Evolutionary conservation across 495 filamentous ascomycete species (phyloP).

Genomic region (Hypoxylon intermedium): DNA sequence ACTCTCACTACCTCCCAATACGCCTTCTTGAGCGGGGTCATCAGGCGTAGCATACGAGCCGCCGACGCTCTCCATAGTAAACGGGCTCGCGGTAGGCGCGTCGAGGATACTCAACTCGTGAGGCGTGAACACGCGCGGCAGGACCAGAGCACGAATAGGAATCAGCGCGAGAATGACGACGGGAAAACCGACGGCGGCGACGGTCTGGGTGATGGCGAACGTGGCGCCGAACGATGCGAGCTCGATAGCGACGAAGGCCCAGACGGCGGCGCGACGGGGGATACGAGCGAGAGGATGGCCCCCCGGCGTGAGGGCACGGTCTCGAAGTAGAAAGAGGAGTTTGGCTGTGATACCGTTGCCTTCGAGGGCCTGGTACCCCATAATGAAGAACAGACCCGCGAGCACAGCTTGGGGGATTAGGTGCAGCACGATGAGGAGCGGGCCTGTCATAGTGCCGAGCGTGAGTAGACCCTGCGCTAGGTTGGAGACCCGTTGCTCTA

Average conservation of each 20-base stretch:
- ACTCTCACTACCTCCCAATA: background rate
- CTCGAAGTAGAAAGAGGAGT: conserved; percentile 74
- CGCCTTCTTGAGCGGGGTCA: conserved; percentile 10
- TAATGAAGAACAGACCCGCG: conserved; percentile 92
- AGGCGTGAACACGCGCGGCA: conserved; percentile 72
- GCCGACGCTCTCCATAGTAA: conserved; percentile 85
- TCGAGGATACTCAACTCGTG: conserved; percentile 78
- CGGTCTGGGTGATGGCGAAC: conserved; percentile 95
- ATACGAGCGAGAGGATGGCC: conserved; percentile 71
- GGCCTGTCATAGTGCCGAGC: conserved; percentile 86
- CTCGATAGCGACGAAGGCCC: conserved; percentile 79
- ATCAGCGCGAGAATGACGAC: conserved; percentile 83
- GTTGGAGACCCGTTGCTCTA: conserved; percentile 91
- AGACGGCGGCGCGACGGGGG: conserved; percentile 67
- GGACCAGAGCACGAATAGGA: conserved; percentile 74
- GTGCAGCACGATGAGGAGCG: conserved; percentile 80
- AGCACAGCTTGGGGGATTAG: conserved; percentile 88
- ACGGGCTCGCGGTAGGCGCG: conserved; percentile 79
- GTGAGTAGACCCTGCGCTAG: conserved; percentile 82
- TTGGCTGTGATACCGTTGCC: conserved; percentile 86
- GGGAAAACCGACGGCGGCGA: conserved; percentile 93
- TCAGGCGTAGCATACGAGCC: conserved; percentile 63
- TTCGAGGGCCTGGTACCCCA: conserved; percentile 84
- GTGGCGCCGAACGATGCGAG: conserved; percentile 81
- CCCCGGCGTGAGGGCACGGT: conserved; percentile 66